phyloP scores from a whole-genome alignment of 208 protist species.

The Blechomonas ayalai region DNA sequence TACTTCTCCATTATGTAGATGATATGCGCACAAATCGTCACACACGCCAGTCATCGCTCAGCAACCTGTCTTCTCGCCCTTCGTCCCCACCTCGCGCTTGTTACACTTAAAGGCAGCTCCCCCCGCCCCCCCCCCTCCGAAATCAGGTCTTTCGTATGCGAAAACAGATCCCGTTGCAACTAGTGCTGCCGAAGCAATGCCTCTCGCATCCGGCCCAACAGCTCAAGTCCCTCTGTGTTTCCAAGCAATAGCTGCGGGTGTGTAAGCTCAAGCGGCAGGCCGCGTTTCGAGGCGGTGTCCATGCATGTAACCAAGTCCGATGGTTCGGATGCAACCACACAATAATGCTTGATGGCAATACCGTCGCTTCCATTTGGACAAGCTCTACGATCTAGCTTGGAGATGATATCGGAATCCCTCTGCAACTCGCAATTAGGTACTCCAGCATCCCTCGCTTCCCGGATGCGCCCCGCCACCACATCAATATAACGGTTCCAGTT shows the following conservation, averaged over 20 bases:
- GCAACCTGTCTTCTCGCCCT: too few species aligned
- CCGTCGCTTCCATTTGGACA: background rate
- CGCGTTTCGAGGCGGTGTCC: constrained; percentile 49
- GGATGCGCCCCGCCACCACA: constrained; percentile 20
- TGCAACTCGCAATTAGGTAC: too few species aligned
- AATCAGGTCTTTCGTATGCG: too few species aligned
- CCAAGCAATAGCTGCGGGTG: constrained; percentile 42
- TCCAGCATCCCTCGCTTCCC: background rate
- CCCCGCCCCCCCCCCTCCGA: too few species aligned
- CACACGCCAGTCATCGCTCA: too few species aligned
- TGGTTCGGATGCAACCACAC: constrained; percentile 58
- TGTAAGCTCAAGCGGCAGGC: constrained; percentile 62
- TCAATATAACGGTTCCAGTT: constrained; percentile 76
- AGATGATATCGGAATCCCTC: too few species aligned
- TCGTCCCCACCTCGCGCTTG: too few species aligned
- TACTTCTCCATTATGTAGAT: background rate
- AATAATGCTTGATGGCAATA: constrained; percentile 40
- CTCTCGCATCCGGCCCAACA: constrained; percentile 15
- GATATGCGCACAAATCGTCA: too few species aligned
- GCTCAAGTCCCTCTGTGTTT: constrained; percentile 18
- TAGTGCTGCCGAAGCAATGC: background rate
- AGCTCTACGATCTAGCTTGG: background rate
- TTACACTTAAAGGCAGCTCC: too few species aligned
- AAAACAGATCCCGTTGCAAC: too few species aligned
- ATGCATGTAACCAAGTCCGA: constrained; percentile 35